Evolutionary conservation across 106 monocot genomes (phyloP), one percentile per base, ranked within the genome.

Genomic region (Dendrobium officinale): DNA sequence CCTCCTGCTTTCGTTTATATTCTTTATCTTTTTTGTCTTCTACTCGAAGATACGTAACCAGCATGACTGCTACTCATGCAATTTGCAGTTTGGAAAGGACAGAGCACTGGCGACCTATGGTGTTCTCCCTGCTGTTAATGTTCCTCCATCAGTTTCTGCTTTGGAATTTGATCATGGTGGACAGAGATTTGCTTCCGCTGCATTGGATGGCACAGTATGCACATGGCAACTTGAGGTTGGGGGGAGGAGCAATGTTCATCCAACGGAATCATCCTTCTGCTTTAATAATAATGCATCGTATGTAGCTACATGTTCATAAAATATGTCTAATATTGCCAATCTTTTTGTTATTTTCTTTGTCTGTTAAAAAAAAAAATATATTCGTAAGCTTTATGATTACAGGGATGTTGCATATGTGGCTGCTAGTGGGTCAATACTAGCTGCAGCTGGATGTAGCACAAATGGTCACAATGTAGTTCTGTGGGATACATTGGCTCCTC

Each of bases 181-280:
- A 27, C 95, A 95, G 5, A 88, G 99, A 82, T 99, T 95, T 85
- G 95, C 95, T 77, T 91, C 85, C 84, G 91, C 91, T 84, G 89
- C 95, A 74, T 84, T 89, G 54, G 99, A 27, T 27, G 27, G 27
- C 27, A 27, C 93, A 77, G 85, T 99, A 51, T 91, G 89, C 73
- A 95, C 95, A 77, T 99, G 99, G 99, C 95, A 95, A 85, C 77
- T 99, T 41, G 99, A 95, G 79, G 93, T 95, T 83, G 99, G 88
- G 73, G 99, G 99, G 58, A 91, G 87, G 79, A 89, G 86, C 87
- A 91, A 93, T 89, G 91, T 93, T 33, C 84, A 85, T 43, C 93
- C 99, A 49, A 86, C 84, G 33, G 95, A 95, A 43, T 99, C 95
- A 83, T 91, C 90, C 18, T 74, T 85, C 26, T 95, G 89, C 84